Evolutionary conservation across 768 basidiomycete genomes (phyloP).

Genomic region (Dendrothele bispora): DNA sequence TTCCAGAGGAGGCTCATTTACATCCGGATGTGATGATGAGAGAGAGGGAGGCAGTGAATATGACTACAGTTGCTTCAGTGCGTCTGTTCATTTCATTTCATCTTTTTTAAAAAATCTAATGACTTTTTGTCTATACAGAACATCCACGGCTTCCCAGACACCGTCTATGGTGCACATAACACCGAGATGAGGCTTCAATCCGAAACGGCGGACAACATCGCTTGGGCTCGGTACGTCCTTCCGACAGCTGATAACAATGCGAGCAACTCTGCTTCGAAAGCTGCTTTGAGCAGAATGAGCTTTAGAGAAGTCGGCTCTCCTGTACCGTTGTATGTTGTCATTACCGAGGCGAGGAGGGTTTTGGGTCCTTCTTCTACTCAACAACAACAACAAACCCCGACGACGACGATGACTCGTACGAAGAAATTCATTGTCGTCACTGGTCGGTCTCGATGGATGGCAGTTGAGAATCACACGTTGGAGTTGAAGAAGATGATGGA

Average conservation of each 20-base stretch:
- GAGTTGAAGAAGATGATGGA: constrained; percentile 69
- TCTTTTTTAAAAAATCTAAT: no score
- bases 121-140: no score
- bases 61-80: no score
- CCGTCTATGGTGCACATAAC: constrained; percentile 63
- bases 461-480: constrained; percentile 66
- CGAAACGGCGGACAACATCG: constrained; percentile 80
- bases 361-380: background rate
- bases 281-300: constrained; percentile 55
- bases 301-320: constrained; percentile 61
- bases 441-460: constrained; percentile 75
- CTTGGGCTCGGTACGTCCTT: constrained; percentile 63
- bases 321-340: constrained; percentile 56
- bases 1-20: constrained; percentile 29
- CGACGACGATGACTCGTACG: constrained; percentile 9
- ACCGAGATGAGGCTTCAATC: constrained; percentile 73
- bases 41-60: constrained; percentile 31
- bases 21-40: no score
- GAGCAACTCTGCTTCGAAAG: background rate
- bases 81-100: no score
- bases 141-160: constrained; percentile 60
- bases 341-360: constrained; percentile 40
- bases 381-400: constrained; percentile 10
- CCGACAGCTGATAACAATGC: constrained; percentile 5
- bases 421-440: constrained; percentile 58